Percentiles rank a stretch among this genome's conserved stretches.
Conservation (phyloP, 106 monocot species). For the Gastrodia elata region DNA sequence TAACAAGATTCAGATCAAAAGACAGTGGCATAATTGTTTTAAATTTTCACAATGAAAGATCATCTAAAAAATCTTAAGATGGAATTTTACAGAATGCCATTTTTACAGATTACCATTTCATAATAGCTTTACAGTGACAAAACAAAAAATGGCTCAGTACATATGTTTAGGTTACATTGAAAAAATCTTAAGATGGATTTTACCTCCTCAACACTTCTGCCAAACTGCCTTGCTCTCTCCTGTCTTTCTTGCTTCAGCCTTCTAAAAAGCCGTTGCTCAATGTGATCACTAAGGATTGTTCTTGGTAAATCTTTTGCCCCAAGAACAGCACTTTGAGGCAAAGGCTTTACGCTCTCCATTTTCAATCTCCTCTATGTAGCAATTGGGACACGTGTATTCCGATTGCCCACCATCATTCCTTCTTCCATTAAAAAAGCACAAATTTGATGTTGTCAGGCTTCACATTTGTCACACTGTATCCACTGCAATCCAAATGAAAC, state of each 20-base stretch:
- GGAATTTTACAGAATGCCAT: too few relatives aligned
- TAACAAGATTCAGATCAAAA: too few relatives aligned
- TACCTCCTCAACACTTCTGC: slow-evolving; percentile 79
- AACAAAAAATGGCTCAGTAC: too few relatives aligned
- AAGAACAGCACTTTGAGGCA: slow-evolving; percentile 93
- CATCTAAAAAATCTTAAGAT: too few relatives aligned
- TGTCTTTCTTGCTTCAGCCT: slow-evolving; percentile 63
- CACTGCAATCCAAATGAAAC: slow-evolving; percentile 37
- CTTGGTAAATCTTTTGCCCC: slow-evolving; percentile 95
- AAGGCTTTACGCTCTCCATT: slow-evolving; percentile 72
- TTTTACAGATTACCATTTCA: too few relatives aligned
- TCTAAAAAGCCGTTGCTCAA: slow-evolving; percentile 69
- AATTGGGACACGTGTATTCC: slow-evolving; percentile 94
- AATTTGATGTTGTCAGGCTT: slow-evolving; percentile 98
- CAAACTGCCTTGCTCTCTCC: slow-evolving; percentile 65
- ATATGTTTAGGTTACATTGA: too few relatives aligned
- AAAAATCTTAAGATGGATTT: slow-evolving; percentile 8
- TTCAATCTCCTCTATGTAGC: slow-evolving; percentile 76
- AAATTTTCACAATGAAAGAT: too few relatives aligned
- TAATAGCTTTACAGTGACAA: too few relatives aligned
- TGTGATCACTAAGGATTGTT: slow-evolving; percentile 81
- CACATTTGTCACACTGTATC: slow-evolving; percentile 99
- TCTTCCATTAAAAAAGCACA: slow-evolving; percentile 92
- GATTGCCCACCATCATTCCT: slow-evolving; percentile 95
- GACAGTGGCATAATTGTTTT: too few relatives aligned